These are phyloP conservation scores for Larix sibirica DNA, from an alignment of 83 land plant species.

Conservation along the genomic window DNA sequence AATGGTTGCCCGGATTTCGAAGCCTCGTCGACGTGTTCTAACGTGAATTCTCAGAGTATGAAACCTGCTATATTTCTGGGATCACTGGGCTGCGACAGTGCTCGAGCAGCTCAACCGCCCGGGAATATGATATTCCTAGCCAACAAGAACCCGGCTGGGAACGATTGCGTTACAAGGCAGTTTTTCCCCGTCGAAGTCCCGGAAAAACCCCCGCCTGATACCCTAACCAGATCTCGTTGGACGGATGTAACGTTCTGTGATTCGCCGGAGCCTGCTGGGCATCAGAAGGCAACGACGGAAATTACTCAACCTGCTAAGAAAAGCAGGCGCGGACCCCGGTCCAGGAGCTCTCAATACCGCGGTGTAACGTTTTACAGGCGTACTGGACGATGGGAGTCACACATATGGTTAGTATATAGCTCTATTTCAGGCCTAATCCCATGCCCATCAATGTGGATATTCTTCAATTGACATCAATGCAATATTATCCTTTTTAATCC, in stretches of 20 bases:
- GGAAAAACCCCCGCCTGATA: not conserved
- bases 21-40: no score
- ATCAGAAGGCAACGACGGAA: not conserved
- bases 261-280: not conserved
- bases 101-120: no score
- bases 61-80: no score
- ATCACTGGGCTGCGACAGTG: no score
- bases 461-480: no score
- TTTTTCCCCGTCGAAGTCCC: not conserved
- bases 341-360: constrained; percentile 73
- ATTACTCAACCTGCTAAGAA: not conserved
- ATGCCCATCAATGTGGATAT: no score
- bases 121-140: no score
- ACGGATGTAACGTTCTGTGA: not conserved
- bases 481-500: no score
- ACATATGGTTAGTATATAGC: constrained; percentile 48
- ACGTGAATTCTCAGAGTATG: no score
- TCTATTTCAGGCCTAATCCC: no score
- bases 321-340: constrained; percentile 66
- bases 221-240: not conserved
- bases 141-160: no score
- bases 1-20: no score
- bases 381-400: constrained; percentile 82
- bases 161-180: not conserved
- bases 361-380: constrained; percentile 79